Conservation (phyloP, 306 rosid genomes). For the Quercus robur region DNA sequence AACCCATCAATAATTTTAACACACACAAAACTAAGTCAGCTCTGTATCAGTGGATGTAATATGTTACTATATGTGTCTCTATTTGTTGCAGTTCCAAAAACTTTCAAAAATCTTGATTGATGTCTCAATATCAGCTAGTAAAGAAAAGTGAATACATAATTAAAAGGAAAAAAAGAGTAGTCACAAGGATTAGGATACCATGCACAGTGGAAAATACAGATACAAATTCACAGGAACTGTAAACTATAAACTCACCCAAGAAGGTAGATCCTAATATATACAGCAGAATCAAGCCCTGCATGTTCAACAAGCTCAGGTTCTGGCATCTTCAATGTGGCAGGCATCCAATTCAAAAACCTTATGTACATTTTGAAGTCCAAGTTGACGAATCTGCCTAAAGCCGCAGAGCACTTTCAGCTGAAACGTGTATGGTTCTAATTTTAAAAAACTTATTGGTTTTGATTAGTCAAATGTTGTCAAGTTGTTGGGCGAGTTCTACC, state of each 20-base stretch:
- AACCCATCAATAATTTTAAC: background rate
- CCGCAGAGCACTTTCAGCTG: conserved; percentile 51
- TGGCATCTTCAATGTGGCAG: conserved; percentile 88
- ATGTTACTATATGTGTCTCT: background rate
- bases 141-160: background rate
- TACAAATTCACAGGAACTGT: background rate
- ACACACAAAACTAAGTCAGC: background rate
- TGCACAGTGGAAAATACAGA: background rate
- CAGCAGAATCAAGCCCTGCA: conserved; percentile 90
- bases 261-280: conserved; percentile 70
- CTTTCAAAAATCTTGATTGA: background rate
- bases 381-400: conserved; percentile 58
- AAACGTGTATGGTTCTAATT: background rate
- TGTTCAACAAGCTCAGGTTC: conserved; percentile 87
- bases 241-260: conserved; percentile 63
- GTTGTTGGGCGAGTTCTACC: too few species aligned
- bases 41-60: too few species aligned
- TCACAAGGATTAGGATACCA: background rate
- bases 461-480: too few species aligned
- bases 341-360: conserved; percentile 90
- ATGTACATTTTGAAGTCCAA: conserved; percentile 52
- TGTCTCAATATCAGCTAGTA: background rate
- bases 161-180: background rate
- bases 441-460: too few species aligned
- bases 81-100: background rate